Evolutionary conservation across 495 filamentous ascomycete genomes (phyloP), one percentile per base, ranked within the genome.

Genomic region (Pseudoneurospora amorphoporcata): DNA sequence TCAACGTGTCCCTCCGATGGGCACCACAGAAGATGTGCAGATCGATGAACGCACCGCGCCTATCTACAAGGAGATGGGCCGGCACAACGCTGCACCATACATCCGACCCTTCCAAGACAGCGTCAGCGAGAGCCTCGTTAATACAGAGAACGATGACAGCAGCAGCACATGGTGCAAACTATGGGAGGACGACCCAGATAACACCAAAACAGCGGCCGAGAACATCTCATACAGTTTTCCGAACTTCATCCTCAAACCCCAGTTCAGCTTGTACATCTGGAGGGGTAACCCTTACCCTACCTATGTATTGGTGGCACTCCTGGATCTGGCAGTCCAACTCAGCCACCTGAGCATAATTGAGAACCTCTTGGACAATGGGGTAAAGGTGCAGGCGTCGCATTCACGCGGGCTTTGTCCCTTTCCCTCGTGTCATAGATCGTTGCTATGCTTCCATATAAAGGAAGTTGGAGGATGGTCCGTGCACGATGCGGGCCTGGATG

Each of bases 231-330:
- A 40, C 39, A 40, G 1, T 12, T 40, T 40, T 8, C 8, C 39
- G 4, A 40, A 40, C 39, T 40, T 40, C 39, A 40, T 40, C 10
- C 8, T 40, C 4, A 42, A 45, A 47, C 23, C 9, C 43, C 8
- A 68, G 70, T 35, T 68, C 19, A 5, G 5, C 37, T 68, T 68
- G 12, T 38, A 43, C 19, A 32, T n/a, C 41, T 3, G 2, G 12
- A 23, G 12, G 14, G 38, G 19, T 37, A 8, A 32, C 3, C 39
- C 70, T 3, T 32, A 19, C 16, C 47, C 47, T 14, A 37, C 47
- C 47, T 14, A 37, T 16, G 70, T 72, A 32, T 29, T 72, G 70
- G 70, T 72, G 70, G 70, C 70, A 41, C 23, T 58, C 70, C 19
- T 72, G 8, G 70, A 72, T 8, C 16, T 68, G n/a, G 70, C 58